Percentiles rank a stretch among this genome's conserved stretches.
Conservation (phyloP, 352 stramenopile genomes). For the Pythium pyrilobum region DNA sequence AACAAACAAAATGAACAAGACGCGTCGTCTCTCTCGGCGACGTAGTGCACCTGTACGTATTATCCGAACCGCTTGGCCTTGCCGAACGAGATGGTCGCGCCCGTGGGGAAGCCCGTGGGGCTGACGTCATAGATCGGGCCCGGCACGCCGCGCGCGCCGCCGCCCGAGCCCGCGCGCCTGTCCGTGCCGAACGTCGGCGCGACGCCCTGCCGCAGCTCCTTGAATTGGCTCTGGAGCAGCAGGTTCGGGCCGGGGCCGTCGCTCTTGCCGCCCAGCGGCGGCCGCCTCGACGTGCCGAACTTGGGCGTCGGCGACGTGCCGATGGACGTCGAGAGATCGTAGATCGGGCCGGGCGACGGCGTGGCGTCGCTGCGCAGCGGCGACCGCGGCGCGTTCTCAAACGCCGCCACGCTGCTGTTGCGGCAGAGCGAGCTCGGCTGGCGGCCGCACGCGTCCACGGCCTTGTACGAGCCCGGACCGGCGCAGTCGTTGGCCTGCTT, state of each 20-base stretch:
- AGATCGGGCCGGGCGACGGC: constrained; percentile 68
- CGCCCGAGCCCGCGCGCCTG: constrained; percentile 32
- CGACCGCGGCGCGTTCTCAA: constrained; percentile 58
- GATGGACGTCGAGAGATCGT: constrained; percentile 52
- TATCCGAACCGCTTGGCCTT: constrained; percentile 58
- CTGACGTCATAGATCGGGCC: constrained; percentile 71
- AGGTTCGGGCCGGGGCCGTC: constrained; percentile 62
- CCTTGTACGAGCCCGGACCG: constrained; percentile 65
- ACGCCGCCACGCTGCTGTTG: constrained; percentile 42
- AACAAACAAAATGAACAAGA: constrained; percentile 5
- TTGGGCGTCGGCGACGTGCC: constrained; percentile 40
- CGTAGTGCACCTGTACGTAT: no score
- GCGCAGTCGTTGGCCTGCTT: constrained; percentile 57
- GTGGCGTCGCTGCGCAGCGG: constrained; percentile 46
- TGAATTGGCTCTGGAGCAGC: constrained; percentile 50
- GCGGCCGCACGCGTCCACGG: constrained; percentile 44
- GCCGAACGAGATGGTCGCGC: constrained; percentile 48
- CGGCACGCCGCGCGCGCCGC: constrained; percentile 14
- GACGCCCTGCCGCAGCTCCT: constrained; percentile 33
- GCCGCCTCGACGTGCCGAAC: constrained; percentile 55
- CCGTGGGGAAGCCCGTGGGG: constrained; percentile 56
- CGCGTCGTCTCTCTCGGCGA: no score
- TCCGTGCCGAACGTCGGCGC: constrained; percentile 75
- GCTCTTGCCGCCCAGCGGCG: constrained; percentile 43
- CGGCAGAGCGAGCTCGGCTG: constrained; percentile 52